Percentiles rank a stretch among this genome's conserved stretches.
Conservation (phyloP, 495 filamentous ascomycete species). For the Neurospora tetrasperma region DNA sequence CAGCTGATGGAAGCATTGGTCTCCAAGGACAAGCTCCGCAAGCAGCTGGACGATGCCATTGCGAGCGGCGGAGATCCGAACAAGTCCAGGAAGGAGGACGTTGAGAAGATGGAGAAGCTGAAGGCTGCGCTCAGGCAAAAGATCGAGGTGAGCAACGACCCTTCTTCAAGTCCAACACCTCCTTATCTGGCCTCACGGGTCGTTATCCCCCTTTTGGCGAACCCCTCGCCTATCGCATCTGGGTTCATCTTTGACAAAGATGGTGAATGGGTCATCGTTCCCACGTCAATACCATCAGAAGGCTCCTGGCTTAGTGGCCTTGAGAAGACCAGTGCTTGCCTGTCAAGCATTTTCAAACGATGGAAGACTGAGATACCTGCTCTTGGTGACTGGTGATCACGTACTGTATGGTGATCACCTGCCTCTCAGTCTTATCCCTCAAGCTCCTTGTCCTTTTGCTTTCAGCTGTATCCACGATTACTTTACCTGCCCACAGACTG, state of each 20-base stretch:
- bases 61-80: constrained; percentile 7
- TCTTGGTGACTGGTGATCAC: not conserved
- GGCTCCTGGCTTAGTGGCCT: not conserved
- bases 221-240: not conserved
- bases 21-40: constrained; percentile 43
- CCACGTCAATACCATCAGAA: not conserved
- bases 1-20: constrained; percentile 42
- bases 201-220: not conserved
- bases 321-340: not conserved
- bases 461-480: not conserved
- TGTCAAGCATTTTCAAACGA: not conserved
- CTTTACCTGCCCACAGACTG: constrained; percentile 1
- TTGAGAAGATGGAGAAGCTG: constrained; percentile 42
- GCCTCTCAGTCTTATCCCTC: not conserved
- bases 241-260: not conserved
- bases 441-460: not conserved
- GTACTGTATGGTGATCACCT: not conserved
- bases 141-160: constrained; percentile 33
- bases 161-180: constrained; percentile 3
- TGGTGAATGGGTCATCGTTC: not conserved
- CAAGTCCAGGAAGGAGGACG: constrained; percentile 36
- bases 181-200: constrained; percentile 2
- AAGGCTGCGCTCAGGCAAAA: constrained; percentile 35
- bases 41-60: constrained; percentile 35
- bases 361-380: not conserved